Percentiles rank a stretch among this genome's conserved stretches.
phyloP scores from a whole-genome alignment of 345 rosid genomes.

The Viola odorata region DNA sequence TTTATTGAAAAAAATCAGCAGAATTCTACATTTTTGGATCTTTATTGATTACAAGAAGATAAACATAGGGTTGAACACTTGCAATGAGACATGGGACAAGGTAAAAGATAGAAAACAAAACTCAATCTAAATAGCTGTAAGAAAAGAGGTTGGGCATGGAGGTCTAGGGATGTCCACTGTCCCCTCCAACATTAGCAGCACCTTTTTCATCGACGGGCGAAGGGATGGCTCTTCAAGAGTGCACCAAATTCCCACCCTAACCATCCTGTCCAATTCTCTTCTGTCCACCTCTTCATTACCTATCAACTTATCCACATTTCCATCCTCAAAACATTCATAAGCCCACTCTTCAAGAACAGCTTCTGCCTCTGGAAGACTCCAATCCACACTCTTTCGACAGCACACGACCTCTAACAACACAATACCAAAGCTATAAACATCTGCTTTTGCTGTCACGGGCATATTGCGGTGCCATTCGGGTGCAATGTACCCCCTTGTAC shows the following conservation, averaged over 20 bases:
- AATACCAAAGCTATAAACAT: conserved; percentile 32
- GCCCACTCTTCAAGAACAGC: conserved; percentile 23
- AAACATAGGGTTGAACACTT: no score
- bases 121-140: conserved; percentile 1
- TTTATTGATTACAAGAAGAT: no score
- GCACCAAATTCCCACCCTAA: conserved; percentile 24
- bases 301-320: not conserved
- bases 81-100: no score
- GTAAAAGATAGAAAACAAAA: not conserved
- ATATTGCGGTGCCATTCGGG: conserved; percentile 27
- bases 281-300: conserved; percentile 17
- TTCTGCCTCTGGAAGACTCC: conserved; percentile 2
- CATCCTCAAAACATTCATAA: conserved; percentile 10
- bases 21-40: not conserved
- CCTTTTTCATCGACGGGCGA: conserved; percentile 23
- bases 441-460: conserved; percentile 30
- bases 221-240: conserved; percentile 15
- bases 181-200: conserved; percentile 22
- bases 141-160: conserved; percentile 15
- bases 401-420: conserved; percentile 26
- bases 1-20: no score
- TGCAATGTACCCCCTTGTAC: conserved; percentile 26
- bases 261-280: conserved; percentile 16
- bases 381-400: conserved; percentile 9
- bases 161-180: conserved; percentile 21